phyloP scores from a whole-genome alignment of 257 asterid genomes.

The Prunella vulgaris region DNA sequence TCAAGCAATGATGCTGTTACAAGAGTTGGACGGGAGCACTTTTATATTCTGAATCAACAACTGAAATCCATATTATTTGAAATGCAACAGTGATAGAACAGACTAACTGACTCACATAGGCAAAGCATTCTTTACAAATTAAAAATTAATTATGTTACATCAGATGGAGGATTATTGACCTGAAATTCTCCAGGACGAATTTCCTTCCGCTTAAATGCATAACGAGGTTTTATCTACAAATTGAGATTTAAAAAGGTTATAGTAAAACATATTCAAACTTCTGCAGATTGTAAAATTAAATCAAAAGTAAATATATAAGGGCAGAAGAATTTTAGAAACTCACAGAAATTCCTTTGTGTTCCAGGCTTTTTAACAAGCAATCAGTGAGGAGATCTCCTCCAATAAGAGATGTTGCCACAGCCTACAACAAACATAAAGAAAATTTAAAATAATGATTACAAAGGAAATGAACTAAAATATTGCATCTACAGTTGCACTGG shows the following conservation, averaged over 20 bases:
- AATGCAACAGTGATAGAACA: background rate
- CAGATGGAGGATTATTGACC: slow-evolving; percentile 38
- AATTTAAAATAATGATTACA: background rate
- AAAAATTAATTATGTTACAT: slow-evolving; percentile 10
- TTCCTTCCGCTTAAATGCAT: slow-evolving; percentile 91
- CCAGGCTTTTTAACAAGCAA: slow-evolving; percentile 92
- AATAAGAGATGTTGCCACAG: slow-evolving; percentile 82
- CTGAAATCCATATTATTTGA: background rate
- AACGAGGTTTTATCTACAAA: slow-evolving; percentile 88
- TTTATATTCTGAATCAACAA: background rate
- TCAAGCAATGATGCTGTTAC: slow-evolving; percentile 9
- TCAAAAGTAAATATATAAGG: slow-evolving; percentile 3
- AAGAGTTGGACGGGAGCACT: background rate
- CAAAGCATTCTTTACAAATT: background rate
- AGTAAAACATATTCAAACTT: slow-evolving; percentile 12
- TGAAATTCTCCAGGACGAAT: slow-evolving; percentile 89
- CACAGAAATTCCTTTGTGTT: slow-evolving; percentile 75
- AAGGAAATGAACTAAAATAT: background rate
- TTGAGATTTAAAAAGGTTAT: slow-evolving; percentile 10
- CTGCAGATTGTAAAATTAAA: slow-evolving; percentile 12
- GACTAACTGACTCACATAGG: background rate
- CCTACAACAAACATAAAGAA: slow-evolving; percentile 44
- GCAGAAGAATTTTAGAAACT: slow-evolving; percentile 27
- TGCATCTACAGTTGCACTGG: background rate
- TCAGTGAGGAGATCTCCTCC: slow-evolving; percentile 93